A percentile compares a stretch with the other conserved stretches of the same genome.
phyloP scores from a whole-genome alignment of 306 rosid species.

The Pyrus betulifolia region DNA sequence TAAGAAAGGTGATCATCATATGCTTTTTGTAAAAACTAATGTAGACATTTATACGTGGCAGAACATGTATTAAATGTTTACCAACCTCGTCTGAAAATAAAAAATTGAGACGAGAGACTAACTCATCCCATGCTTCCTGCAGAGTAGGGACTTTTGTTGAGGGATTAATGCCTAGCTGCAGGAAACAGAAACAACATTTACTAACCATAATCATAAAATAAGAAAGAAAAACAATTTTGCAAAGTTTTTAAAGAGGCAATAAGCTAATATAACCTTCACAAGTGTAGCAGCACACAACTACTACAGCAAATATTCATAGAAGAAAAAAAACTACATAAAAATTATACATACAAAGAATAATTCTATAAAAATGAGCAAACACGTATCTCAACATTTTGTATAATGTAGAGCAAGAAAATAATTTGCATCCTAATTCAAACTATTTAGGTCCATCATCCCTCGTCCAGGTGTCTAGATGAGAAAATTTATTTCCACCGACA shows the following conservation, averaged over 20 bases:
- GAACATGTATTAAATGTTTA: slow-evolving; percentile 6
- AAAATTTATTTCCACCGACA: too few relatives aligned
- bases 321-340: too few relatives aligned
- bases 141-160: slow-evolving; percentile 33
- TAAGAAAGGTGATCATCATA: not conserved
- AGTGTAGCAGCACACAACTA: not conserved
- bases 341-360: too few relatives aligned
- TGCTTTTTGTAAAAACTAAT: not conserved
- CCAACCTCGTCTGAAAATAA: slow-evolving; percentile 75
- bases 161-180: slow-evolving; percentile 64
- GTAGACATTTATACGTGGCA: not conserved
- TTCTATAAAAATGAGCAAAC: not conserved
- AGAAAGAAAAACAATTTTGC: not conserved
- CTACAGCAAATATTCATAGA: not conserved
- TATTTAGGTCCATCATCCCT: not conserved
- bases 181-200: slow-evolving; percentile 4
- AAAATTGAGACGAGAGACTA: slow-evolving; percentile 41
- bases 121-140: slow-evolving; percentile 49
- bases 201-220: slow-evolving; percentile 1
- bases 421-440: not conserved
- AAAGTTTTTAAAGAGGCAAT: not conserved
- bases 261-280: not conserved
- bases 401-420: not conserved
- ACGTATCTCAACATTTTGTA: not conserved
- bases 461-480: too few relatives aligned